Evolutionary conservation across 768 basidiomycete species (phyloP), one percentile per base, ranked within the genome.

Genomic region (Leccinum variicolor): DNA sequence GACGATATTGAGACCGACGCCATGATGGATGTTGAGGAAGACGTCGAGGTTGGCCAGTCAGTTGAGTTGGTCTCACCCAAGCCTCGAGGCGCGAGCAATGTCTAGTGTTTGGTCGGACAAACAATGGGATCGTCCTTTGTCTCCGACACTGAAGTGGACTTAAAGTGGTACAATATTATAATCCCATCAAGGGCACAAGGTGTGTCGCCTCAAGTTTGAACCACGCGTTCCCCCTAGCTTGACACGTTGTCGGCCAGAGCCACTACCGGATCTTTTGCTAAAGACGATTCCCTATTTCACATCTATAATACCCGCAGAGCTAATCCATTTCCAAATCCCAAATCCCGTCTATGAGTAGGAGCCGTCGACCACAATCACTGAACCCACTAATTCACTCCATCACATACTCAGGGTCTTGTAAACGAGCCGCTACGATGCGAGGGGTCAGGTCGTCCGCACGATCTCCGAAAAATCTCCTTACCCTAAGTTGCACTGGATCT

Each of bases 1-100:
- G 87, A 85, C 33, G 84, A 84, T 45, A 73, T 54, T 9, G 72
- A 57, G 31, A 69, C 67, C 33, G 74, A 71, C 48, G 76, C 76
- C 76, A 77, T 77, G 59, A 59, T 66, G 62, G 62, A 61, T 49
- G 64, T 39, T 43, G 58, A 52, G 62, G 48, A 59, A 59, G 46
- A 55, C 53, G 60, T 47, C 25, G 36, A 53, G 36, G 54, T 52
- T 55, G 39, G 51, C 60, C 55, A 52, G 50, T 55, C n/a, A n/a
- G n/a, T 25, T 48, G 52, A 61, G 60, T 54, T 57, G 52, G 59
- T 55, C 56, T 33, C 45, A 17, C 69, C 56, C 11, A 61, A 66
- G 60, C 70, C 72, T 68, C 66, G 57, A 72, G 70, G 72, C 72
- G 11, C 72, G 14, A 34, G 57, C 60, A 54, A 62, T 64, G 48